A percentile compares a stretch with the other conserved stretches of the same genome.
phyloP scores from a whole-genome alignment of 1,284 basidiomycete genomes.

The Phlebopus sp. region DNA sequence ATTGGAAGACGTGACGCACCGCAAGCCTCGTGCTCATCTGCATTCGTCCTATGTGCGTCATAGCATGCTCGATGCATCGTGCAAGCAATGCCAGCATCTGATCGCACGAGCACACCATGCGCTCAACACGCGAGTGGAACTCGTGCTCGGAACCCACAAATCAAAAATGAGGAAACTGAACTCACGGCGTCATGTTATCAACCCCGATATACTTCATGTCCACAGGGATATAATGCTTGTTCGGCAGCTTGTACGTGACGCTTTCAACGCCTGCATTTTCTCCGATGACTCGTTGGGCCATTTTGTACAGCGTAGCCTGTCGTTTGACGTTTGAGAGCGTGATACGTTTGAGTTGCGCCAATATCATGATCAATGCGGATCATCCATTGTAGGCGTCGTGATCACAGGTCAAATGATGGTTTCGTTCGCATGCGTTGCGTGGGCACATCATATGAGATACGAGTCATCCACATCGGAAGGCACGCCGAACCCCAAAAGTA shows the following conservation, averaged over 20 bases:
- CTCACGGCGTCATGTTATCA: constrained; percentile 51
- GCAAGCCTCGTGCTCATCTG: too few relatives aligned
- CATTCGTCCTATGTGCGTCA: too few relatives aligned
- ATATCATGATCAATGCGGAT: not conserved
- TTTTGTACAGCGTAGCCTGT: constrained; percentile 89
- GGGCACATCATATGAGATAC: not conserved
- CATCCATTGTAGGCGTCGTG: too few relatives aligned
- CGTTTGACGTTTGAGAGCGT: not conserved
- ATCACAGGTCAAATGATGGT: not conserved
- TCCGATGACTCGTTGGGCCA: constrained; percentile 71
- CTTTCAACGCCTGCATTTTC: constrained; percentile 61
- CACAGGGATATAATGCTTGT: constrained; percentile 91
- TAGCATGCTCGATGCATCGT: not conserved
- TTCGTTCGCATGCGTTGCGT: not conserved
- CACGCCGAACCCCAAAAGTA: not conserved
- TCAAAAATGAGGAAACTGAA: constrained; percentile 9
- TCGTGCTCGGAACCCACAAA: not conserved
- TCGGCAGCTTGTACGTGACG: constrained; percentile 81
- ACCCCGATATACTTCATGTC: constrained; percentile 67
- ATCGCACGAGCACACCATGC: not conserved
- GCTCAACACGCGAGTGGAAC: not conserved
- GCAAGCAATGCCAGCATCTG: not conserved
- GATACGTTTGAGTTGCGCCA: too few relatives aligned
- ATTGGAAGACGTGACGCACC: not conserved
- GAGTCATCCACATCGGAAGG: not conserved